Conservation (phyloP, 202 grass and related monocot genomes). For the Zizania palustris region DNA sequence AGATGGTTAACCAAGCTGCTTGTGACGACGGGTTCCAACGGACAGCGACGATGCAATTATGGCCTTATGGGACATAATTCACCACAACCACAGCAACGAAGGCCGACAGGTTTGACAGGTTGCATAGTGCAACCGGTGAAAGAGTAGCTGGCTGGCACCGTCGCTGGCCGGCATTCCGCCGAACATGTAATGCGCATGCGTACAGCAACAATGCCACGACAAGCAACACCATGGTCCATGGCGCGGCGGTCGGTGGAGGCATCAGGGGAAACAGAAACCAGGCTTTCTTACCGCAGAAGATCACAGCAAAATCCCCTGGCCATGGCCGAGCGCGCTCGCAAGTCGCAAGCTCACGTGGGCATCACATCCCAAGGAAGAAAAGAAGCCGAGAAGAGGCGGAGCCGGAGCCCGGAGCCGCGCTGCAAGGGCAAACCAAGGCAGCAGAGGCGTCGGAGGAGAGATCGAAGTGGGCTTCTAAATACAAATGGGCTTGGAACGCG, state of each 20-base stretch:
- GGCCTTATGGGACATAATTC: too few species aligned
- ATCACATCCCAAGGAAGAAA: too few species aligned
- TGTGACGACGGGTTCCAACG: background rate
- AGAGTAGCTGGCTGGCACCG: background rate
- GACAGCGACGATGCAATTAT: background rate
- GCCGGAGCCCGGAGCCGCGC: too few species aligned
- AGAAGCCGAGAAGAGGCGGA: too few species aligned
- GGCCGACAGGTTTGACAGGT: background rate
- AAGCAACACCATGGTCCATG: background rate
- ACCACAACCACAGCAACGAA: background rate
- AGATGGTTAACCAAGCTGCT: conserved; percentile 3
- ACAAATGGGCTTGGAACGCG: background rate
- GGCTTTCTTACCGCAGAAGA: background rate
- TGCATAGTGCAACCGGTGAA: background rate
- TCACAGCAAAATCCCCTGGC: background rate
- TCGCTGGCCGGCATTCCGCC: conserved; percentile 26
- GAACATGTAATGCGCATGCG: conserved; percentile 30
- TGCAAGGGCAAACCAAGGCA: too few species aligned
- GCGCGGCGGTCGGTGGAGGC: background rate
- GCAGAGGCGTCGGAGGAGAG: background rate
- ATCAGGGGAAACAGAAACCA: background rate
- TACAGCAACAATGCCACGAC: background rate
- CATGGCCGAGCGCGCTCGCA: background rate
- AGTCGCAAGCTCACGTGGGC: background rate
- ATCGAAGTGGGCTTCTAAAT: background rate